These are phyloP conservation scores for Cladosporium sp. DNA, from an alignment of 2,329 filamentous ascomycete genomes.

Conservation along the genomic window DNA sequence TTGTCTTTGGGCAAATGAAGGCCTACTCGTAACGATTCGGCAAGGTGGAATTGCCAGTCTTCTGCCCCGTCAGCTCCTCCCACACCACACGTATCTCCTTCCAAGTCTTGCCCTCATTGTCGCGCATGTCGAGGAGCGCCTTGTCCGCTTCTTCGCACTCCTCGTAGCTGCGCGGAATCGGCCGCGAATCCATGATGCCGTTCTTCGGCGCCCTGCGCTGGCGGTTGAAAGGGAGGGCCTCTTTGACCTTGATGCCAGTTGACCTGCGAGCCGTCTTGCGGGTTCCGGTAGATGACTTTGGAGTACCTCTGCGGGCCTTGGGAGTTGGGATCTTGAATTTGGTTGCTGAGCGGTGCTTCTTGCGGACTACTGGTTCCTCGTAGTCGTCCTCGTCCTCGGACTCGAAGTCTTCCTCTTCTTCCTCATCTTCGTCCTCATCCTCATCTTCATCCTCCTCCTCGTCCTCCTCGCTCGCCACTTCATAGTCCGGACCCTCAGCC, in stretches of 20 bases:
- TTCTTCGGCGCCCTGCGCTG: conserved; percentile 9
- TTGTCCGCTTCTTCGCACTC: conserved; percentile 34
- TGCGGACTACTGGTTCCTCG: background rate
- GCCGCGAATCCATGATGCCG: conserved; percentile 8
- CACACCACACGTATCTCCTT: conserved; percentile 29
- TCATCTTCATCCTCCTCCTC: background rate
- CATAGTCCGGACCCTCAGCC: background rate
- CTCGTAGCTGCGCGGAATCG: conserved; percentile 27
- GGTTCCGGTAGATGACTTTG: background rate
- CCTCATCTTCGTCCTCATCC: background rate
- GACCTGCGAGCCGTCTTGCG: conserved; percentile 1
- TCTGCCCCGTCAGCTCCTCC: conserved; percentile 35
- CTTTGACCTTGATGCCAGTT: background rate
- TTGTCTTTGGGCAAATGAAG: background rate
- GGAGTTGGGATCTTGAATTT: background rate
- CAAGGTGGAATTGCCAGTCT: conserved; percentile 38
- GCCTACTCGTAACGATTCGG: conserved; percentile 38
- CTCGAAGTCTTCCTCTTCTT: background rate
- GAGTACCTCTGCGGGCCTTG: background rate
- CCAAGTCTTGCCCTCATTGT: conserved; percentile 30
- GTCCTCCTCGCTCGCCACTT: background rate
- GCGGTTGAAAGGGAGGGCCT: conserved; percentile 1
- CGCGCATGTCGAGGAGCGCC: conserved; percentile 31
- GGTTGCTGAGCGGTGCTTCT: background rate
- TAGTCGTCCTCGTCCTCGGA: conserved; percentile 4